Evolutionary conservation across 2,329 filamentous ascomycete species (phyloP).

Genomic region (Neocucurbitaria cava): DNA sequence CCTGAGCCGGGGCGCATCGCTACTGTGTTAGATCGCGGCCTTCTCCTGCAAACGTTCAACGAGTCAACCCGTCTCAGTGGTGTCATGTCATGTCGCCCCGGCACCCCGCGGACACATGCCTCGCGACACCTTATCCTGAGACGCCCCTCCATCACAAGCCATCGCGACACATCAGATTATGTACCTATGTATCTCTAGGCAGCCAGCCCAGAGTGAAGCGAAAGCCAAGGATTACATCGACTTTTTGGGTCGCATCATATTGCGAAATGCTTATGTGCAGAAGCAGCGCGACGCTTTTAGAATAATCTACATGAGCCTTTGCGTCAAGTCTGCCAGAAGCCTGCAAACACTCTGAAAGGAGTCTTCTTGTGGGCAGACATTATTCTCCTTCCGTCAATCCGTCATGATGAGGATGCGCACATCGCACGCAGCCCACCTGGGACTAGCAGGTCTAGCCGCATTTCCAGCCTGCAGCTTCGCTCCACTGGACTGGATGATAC

Average conservation of each 20-base stretch:
- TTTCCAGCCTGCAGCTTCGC: conserved; percentile 7
- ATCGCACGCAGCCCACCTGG: conserved; percentile 18
- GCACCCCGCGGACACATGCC: conserved; percentile 4
- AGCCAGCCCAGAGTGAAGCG: not conserved
- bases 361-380: conserved; percentile 11
- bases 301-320: not conserved
- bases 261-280: not conserved
- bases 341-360: not conserved
- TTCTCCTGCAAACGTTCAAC: conserved; percentile 32
- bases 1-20: conserved; percentile 20
- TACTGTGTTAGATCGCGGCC: conserved; percentile 25
- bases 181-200: not conserved
- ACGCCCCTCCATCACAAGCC: not conserved
- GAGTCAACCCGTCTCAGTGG: conserved; percentile 29
- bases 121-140: not conserved
- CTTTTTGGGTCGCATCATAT: not conserved
- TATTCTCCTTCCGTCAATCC: conserved; percentile 11
- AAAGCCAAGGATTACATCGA: not conserved
- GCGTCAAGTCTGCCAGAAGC: not conserved
- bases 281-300: not conserved
- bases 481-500: conserved; percentile 20
- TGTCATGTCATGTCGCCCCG: conserved; percentile 20
- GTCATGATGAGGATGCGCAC: conserved; percentile 14
- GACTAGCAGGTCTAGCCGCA: conserved; percentile 1
- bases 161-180: not conserved